Base-by-base conservation (phyloP, 1,139 yeast species). In the Sugiyamaella paludigena region DNA sequence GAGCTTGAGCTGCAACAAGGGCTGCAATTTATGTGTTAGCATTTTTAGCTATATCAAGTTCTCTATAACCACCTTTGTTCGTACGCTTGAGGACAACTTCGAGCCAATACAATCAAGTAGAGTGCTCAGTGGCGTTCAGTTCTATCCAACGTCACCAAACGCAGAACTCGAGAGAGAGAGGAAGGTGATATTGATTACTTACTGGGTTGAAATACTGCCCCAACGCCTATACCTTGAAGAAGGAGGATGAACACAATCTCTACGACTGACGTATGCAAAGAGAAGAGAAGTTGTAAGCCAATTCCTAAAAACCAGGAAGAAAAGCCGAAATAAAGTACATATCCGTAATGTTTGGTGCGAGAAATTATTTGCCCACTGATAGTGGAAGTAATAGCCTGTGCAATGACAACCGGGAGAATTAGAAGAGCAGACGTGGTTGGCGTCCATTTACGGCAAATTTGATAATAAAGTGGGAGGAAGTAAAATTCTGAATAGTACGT, bases 1-100 rank as follows among this genome's bases (percentile, higher is more conserved):
- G 78, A 0, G 83, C 80, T 60, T 77, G 80, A 1, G 73, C 74
- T 0, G 82, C 82, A 8, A 79, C 74, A 68, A 79, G 69, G 0
- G 81, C 75, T 5, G 5, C 3, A 19, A 19, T 19, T 19, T 5
- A 19, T 3, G 24, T 19, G 24, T 19, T 19, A 19, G 24, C 5
- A 19, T 5, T 19, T 4, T 19, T n/a, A n/a, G n/a, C n/a, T n/a
- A n/a, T n/a, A n/a, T n/a, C n/a, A n/a, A n/a, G n/a, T n/a, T n/a
- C n/a, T n/a, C n/a, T n/a, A n/a, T n/a, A n/a, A n/a, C n/a, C n/a
- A n/a, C n/a, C n/a, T n/a, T n/a, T n/a, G n/a, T n/a, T n/a, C n/a
- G n/a, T n/a, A n/a, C n/a, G n/a, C n/a, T n/a, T n/a, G n/a, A n/a
- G n/a, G n/a, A n/a, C n/a, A n/a, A n/a, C n/a, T n/a, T n/a, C n/a